These are phyloP conservation scores for Amaranthus tricolor DNA, from an alignment of 179 eudicot species.

Conservation along the genomic window DNA sequence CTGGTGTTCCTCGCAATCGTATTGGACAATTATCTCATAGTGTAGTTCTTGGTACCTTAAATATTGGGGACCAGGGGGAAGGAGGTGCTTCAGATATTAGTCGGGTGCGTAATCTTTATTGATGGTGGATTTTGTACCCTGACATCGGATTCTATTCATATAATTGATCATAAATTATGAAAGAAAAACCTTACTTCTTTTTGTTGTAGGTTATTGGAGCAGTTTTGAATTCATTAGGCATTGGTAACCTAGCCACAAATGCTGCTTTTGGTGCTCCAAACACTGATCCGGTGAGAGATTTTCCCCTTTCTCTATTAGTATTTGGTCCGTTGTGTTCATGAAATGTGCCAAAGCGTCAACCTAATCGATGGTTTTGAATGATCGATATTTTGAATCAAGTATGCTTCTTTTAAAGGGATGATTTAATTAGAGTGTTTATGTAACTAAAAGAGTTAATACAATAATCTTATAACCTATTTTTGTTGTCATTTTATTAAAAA, in stretches of 20 bases:
- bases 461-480: background rate
- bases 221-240: conserved; percentile 77
- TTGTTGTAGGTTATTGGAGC: conserved; percentile 77
- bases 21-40: conserved; percentile 82
- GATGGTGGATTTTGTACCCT: background rate
- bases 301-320: background rate
- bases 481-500: background rate
- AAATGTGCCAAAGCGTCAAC: background rate
- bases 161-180: conserved; percentile 1
- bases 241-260: conserved; percentile 46
- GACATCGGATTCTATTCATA: background rate
- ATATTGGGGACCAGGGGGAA: conserved; percentile 85
- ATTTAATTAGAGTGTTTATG: background rate
- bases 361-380: background rate
- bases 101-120: conserved; percentile 49
- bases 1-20: conserved; percentile 60
- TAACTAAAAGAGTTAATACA: background rate
- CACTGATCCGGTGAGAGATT: conserved; percentile 40
- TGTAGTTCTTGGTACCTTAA: conserved; percentile 78
- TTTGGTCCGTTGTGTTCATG: background rate
- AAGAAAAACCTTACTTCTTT: background rate
- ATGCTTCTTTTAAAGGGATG: background rate
- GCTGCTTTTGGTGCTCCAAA: conserved; percentile 43
- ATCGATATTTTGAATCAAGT: background rate
- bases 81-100: conserved; percentile 63